A percentile compares a stretch with the other conserved stretches of the same genome.
phyloP scores from a whole-genome alignment of 345 rosid species.

The Populus euphratica region DNA sequence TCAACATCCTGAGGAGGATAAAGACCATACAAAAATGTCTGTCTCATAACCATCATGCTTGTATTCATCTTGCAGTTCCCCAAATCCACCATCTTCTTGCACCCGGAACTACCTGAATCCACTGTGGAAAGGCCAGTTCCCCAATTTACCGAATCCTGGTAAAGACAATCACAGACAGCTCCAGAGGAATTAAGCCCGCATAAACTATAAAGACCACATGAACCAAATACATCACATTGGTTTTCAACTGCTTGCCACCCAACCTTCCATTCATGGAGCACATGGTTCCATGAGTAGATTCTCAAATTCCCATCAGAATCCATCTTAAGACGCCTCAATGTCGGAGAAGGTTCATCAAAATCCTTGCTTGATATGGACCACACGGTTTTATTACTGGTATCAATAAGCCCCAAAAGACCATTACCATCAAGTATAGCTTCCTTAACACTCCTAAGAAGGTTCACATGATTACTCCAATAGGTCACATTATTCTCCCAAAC shows the following conservation, averaged over 20 bases:
- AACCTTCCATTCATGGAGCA: conserved; percentile 26
- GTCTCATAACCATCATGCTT: conserved; percentile 26
- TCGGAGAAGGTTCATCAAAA: conserved; percentile 21
- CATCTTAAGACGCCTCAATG: conserved; percentile 36
- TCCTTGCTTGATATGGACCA: conserved; percentile 23
- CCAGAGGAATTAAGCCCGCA: conserved; percentile 30
- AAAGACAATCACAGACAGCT: conserved; percentile 30
- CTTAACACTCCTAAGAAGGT: conserved; percentile 17
- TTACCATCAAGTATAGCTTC: conserved; percentile 32
- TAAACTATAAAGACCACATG: conserved; percentile 39
- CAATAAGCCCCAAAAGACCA: conserved; percentile 29
- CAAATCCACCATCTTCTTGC: conserved; percentile 36
- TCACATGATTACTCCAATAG: conserved; percentile 33
- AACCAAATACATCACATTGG: conserved; percentile 39
- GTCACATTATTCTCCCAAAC: conserved; percentile 43
- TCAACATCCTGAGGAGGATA: conserved; percentile 33
- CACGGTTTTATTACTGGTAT: conserved; percentile 9
- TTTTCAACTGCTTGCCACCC: conserved; percentile 43
- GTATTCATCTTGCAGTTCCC: conserved; percentile 31
- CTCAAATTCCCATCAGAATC: conserved; percentile 42
- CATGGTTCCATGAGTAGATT: conserved; percentile 32
- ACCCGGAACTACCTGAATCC: conserved; percentile 21
- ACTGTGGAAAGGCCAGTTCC: conserved; percentile 13
- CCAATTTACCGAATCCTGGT: conserved; percentile 16
- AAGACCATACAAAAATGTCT: conserved; percentile 31